Evolutionary conservation across 441 rosid species (phyloP).

Genomic region (Pelargonium myrrhifolium): DNA sequence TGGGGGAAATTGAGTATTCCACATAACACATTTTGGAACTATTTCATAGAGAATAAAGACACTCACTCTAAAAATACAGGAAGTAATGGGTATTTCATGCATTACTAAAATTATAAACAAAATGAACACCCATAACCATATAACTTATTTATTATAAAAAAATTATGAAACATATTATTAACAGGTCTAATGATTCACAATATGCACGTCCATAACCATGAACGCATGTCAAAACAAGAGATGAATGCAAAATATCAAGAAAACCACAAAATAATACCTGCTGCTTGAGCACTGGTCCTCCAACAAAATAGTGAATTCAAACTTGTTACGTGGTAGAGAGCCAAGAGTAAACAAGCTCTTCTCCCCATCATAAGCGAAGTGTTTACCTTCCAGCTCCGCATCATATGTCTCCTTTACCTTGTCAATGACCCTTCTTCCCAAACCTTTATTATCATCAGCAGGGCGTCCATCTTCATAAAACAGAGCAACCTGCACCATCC

Average conservation of each 20-base stretch:
- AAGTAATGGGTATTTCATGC: too few relatives aligned
- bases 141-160: too few relatives aligned
- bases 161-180: too few relatives aligned
- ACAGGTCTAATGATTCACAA: too few relatives aligned
- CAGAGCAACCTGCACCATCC: constrained; percentile 37
- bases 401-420: constrained; percentile 43
- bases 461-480: constrained; percentile 49
- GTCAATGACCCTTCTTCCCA: constrained; percentile 44
- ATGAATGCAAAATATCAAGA: constrained; percentile 21
- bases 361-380: constrained; percentile 60
- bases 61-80: too few relatives aligned
- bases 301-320: constrained; percentile 49
- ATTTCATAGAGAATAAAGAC: too few relatives aligned
- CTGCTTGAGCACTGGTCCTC: constrained; percentile 34
- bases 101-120: too few relatives aligned
- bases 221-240: neutral
- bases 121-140: too few relatives aligned
- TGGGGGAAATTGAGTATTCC: too few relatives aligned
- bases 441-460: constrained; percentile 41
- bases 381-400: constrained; percentile 34
- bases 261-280: neutral
- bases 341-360: constrained; percentile 54
- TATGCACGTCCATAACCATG: too few relatives aligned
- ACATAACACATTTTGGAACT: too few relatives aligned
- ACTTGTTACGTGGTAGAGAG: constrained; percentile 46